Base-by-base conservation (phyloP, 1,284 basidiomycete genomes). In the Ustilago hordei region DNA sequence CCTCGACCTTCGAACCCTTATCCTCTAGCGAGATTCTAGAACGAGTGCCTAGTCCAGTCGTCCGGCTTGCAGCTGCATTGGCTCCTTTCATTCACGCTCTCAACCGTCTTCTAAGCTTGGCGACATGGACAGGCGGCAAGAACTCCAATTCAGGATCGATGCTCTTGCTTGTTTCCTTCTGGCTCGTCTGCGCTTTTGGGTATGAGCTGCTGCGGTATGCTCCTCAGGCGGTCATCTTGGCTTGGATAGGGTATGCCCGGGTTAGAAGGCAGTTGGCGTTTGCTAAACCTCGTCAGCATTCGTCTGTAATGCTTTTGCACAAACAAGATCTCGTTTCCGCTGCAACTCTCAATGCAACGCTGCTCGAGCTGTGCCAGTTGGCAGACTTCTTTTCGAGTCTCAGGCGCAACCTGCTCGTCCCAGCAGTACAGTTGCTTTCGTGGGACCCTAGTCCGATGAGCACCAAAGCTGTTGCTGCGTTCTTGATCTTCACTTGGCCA, bases 151-250 rank as follows among this genome's bases (percentile, higher is more conserved):
- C 75, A 0, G 70, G 73, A 13, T 83, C 81, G 50, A 67, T 81
- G 66, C 67, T 84, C 1, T 65, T 85, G n/a, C 62, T 85, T 13
- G 59, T 84, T n/a, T 66, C 60, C 4, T 85, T 81, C 65, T 76
- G 81, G 60, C 65, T 79, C 19, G 35, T 58, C 15, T 82, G 84
- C 65, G 71, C 84, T 39, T 83, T 79, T 60, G 83, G 81, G 8
- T 86, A 86, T 65, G 81, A 84, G 59, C 56, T 82, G 3, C 34
- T 86, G 13, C 73, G 84, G 2, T 86, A 84, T 60, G 79, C 80
- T 4, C 84, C 84, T 15, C 84, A 86, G 54, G 60, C 69, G 5
- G 17, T 84, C 19, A 17, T 81, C 5, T 73, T 86, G 23, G 57
- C 55, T 39, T 78, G 70, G 55, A 72, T 86, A 35, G 69, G 50